Evolutionary conservation across 345 rosid genomes (phyloP).

Genomic region (Populus ilicifolia): DNA sequence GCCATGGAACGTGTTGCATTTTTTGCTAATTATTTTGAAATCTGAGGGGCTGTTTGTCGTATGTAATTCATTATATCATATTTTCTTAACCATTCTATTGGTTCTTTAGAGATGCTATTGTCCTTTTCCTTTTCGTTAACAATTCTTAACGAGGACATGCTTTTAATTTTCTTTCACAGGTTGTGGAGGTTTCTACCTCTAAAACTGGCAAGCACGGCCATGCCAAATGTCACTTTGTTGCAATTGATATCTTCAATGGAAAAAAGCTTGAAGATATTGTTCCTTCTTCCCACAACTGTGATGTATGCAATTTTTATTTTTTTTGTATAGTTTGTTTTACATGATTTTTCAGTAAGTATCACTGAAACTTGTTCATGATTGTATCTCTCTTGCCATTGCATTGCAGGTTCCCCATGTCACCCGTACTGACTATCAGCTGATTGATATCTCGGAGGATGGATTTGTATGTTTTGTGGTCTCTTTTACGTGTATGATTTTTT

Average conservation of each 20-base stretch:
- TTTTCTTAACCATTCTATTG: not conserved
- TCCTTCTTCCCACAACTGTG: slow-evolving; percentile 38
- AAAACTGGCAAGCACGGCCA: slow-evolving; percentile 39
- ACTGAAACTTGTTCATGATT: not conserved
- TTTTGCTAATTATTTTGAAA: not conserved
- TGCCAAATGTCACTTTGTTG: slow-evolving; percentile 36
- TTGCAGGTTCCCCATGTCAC: slow-evolving; percentile 33
- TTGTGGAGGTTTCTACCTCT: slow-evolving; percentile 33
- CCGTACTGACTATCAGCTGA: slow-evolving; percentile 32
- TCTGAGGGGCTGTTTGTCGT: not conserved
- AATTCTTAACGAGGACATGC: not conserved
- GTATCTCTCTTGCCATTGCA: too few relatives aligned
- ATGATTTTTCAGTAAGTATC: not conserved
- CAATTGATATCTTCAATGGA: slow-evolving; percentile 31
- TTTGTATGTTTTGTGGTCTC: slow-evolving; percentile 12
- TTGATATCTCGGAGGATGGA: slow-evolving; percentile 36
- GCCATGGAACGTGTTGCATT: too few relatives aligned
- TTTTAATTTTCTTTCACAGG: slow-evolving; percentile 14
- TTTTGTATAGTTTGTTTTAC: not conserved
- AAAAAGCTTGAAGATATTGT: slow-evolving; percentile 37
- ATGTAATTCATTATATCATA: not conserved
- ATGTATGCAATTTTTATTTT: slow-evolving; percentile 11
- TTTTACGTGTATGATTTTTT: not conserved
- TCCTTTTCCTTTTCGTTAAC: not conserved
- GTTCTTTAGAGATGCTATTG: not conserved